Evolutionary conservation across 805 yeast species (phyloP), one percentile per base, ranked within the genome.

Genomic region (Lachancea cidri): DNA sequence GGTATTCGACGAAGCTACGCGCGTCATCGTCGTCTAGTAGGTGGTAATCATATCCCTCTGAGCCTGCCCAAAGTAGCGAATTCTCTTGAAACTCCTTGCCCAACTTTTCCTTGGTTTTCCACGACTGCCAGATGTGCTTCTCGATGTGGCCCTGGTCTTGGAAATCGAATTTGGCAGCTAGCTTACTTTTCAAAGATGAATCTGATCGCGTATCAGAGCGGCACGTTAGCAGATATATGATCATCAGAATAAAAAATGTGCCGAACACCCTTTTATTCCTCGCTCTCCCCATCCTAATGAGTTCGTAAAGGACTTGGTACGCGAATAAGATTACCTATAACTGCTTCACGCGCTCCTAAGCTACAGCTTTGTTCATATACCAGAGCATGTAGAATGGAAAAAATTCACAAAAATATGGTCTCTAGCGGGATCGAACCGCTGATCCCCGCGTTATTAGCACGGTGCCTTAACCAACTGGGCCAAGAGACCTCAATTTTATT

Each of bases 61-160:
- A 47, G 3, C 41, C 17, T 1, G 43, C 38, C 62, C 62, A 57
- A 1, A 53, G 36, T 3, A 36, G 19, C 29, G 53, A 36, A n/a
- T 39, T 35, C 16, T 46, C 43, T 13, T 46, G 31, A 5, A 54
- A 29, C 35, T 48, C 44, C 3, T 55, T 39, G 9, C 58, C 64
- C 48, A 70, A 66, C 29, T 66, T 62, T 20, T 64, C 46, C 22
- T 70, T 68, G 29, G 66, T 68, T 48, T 72, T 71, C 78, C 78
- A 73, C 1, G 71, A 61, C 49, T 74, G 79, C 76, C 77, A 74
- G 24, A 74, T 68, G 36, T 58, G 58, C 16, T 67, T 70, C 0
- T 74, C 75, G 38, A 72, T 70, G n/a, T 8, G 32, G 14, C 5
- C 14, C 7, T 29, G 14, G 32, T 29, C 16, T 15, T 11, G 32